Conservation (phyloP, 805 yeast species). For the Lipomyces lipofer region DNA sequence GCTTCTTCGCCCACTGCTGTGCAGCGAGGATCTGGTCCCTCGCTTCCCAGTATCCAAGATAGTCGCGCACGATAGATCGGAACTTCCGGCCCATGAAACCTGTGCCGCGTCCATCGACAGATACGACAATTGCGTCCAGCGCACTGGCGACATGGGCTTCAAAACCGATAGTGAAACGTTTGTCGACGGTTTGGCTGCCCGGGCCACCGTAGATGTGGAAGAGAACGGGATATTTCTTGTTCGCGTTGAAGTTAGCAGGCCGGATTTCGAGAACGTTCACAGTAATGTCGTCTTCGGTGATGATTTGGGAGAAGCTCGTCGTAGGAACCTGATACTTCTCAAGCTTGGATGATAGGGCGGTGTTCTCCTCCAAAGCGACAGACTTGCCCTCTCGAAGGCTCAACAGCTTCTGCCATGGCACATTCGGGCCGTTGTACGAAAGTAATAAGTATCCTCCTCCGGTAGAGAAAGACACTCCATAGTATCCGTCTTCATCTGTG, state of each 20-base stretch:
- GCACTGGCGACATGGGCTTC: slow-evolving; percentile 77
- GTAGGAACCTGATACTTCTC: slow-evolving; percentile 57
- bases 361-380: slow-evolving; percentile 37
- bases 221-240: slow-evolving; percentile 74
- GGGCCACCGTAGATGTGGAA: slow-evolving; percentile 97
- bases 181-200: slow-evolving; percentile 78
- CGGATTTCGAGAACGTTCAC: slow-evolving; percentile 74
- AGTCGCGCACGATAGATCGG: slow-evolving; percentile 77
- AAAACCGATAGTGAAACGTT: slow-evolving; percentile 61
- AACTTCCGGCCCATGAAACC: slow-evolving; percentile 81
- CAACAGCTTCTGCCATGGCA: slow-evolving; percentile 76
- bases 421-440: slow-evolving; percentile 72
- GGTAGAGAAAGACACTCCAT: slow-evolving; percentile 69
- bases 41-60: slow-evolving; percentile 79
- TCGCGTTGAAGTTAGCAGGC: slow-evolving; percentile 68
- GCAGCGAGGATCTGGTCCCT: slow-evolving; percentile 87
- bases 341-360: slow-evolving; percentile 33
- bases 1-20: slow-evolving; percentile 58
- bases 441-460: slow-evolving; percentile 74
- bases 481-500: slow-evolving; percentile 61
- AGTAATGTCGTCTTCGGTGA: slow-evolving; percentile 45
- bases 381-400: slow-evolving; percentile 48
- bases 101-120: slow-evolving; percentile 97
- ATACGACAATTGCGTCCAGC: slow-evolving; percentile 80
- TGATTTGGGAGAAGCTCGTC: slow-evolving; percentile 49